Base-by-base conservation (phyloP, 768 basidiomycete genomes). In the Boletus sp. region DNA sequence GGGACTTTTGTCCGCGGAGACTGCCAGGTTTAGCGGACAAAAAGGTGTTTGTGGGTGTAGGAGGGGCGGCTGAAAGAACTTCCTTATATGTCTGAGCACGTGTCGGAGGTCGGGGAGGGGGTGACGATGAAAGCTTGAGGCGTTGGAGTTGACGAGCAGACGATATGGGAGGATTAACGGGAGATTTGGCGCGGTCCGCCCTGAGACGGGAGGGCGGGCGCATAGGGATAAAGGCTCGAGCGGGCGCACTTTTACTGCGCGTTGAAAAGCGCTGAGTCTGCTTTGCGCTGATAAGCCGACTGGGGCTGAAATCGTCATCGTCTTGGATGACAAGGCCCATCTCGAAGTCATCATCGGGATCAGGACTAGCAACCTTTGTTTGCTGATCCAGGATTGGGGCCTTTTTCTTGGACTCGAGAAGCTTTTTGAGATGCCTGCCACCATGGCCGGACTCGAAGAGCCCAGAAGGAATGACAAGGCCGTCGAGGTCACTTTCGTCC, bases 271-370 rank as follows among this genome's bases (percentile, higher is more conserved):
- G 80, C 54, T 76, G 74, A 18, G 75, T 72, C 58, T 82, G 76
- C 59, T 78, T 77, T 15, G 71, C 70, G 39, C 78, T 83, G 67
- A 79, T 75, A 20, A 93, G 80, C 52, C 89, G 78, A 69, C 87
- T 89, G 14, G 90, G 89, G 67, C 87, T 92, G 47, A 94, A 83
- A 67, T 93, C 90, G 52, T 80, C 82, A 67, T 91, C 91, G 59
- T 90, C 89, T 64, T 88, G 86, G 64, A 94, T 86, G 61, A 92
- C 81, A 51, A 94, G 84, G 14, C 92, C 92, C 58, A 81, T 81
- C 72, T 94, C 92, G 60, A 93, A 92, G 69, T 92, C 89, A 58
- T 93, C 91, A 64, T 94, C 92, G 12, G 78, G 83, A 70, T 91
- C 83, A 15, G 85, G 81, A 56, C 73, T 78, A 28, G 83, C 74